A percentile compares a stretch with the other conserved stretches of the same genome.
These are phyloP conservation scores for Boletales sp. DNA, from an alignment of 768 basidiomycete genomes.

Conservation along the genomic window DNA sequence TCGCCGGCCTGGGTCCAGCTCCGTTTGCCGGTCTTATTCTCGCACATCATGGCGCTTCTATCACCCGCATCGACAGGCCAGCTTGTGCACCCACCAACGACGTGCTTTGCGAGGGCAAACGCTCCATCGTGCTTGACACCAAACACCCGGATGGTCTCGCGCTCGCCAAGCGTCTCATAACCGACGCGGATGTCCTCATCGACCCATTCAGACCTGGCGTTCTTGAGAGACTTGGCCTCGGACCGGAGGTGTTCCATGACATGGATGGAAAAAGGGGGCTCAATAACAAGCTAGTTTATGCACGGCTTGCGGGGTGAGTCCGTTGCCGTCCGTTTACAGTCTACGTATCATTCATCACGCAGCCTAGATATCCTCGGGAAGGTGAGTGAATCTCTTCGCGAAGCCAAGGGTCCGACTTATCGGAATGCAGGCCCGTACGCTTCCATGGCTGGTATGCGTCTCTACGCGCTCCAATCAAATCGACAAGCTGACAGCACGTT, in stretches of 20 bases:
- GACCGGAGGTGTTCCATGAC: slow-evolving; percentile 70
- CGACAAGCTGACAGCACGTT: background rate
- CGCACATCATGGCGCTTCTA: slow-evolving; percentile 76
- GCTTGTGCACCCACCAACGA: slow-evolving; percentile 39
- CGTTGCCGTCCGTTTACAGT: background rate
- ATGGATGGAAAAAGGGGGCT: slow-evolving; percentile 39
- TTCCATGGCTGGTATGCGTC: slow-evolving; percentile 66
- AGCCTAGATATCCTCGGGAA: slow-evolving; percentile 54
- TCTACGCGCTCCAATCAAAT: too few species aligned
- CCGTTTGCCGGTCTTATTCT: slow-evolving; percentile 77
- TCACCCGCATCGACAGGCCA: slow-evolving; percentile 72
- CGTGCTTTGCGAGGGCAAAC: slow-evolving; percentile 67
- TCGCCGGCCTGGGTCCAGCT: slow-evolving; percentile 79
- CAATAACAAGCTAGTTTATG: slow-evolving; percentile 67
- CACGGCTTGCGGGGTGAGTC: slow-evolving; percentile 69
- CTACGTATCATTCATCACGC: background rate
- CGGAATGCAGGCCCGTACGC: slow-evolving; percentile 54
- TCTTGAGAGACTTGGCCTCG: slow-evolving; percentile 71
- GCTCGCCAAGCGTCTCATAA: slow-evolving; percentile 54
- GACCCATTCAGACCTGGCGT: slow-evolving; percentile 85
- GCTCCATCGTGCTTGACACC: slow-evolving; percentile 67
- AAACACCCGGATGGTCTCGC: slow-evolving; percentile 58
- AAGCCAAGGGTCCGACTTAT: slow-evolving; percentile 13
- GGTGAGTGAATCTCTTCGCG: slow-evolving; percentile 34
- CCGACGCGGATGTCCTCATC: slow-evolving; percentile 72